phyloP scores from a whole-genome alignment of 2,329 filamentous ascomycete genomes.

The Leptographium flavum region DNA sequence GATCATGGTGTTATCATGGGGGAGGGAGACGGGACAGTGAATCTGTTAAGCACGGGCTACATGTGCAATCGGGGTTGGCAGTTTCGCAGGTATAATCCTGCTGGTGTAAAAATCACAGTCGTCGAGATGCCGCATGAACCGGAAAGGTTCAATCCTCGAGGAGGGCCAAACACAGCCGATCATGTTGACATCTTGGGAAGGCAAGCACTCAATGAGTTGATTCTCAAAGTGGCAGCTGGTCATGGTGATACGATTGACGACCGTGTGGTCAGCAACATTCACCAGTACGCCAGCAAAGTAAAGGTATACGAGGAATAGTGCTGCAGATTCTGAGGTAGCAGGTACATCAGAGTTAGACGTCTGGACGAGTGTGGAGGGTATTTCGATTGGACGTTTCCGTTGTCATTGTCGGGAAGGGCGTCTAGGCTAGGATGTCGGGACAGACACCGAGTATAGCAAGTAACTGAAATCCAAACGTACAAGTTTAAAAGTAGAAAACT shows the following conservation, averaged over 20 bases:
- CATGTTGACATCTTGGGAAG: constrained; percentile 93
- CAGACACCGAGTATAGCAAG: background rate
- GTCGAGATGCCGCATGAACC: constrained; percentile 97
- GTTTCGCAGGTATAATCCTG: constrained; percentile 86
- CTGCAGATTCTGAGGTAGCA: too few relatives aligned
- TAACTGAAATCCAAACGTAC: too few relatives aligned
- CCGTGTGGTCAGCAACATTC: constrained; percentile 66
- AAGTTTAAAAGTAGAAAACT: too few relatives aligned
- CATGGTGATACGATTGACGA: constrained; percentile 67
- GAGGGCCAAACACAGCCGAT: constrained; percentile 60
- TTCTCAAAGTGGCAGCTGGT: constrained; percentile 75
- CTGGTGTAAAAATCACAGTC: constrained; percentile 64
- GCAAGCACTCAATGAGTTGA: constrained; percentile 77
- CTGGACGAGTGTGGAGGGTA: too few relatives aligned
- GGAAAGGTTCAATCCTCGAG: constrained; percentile 74
- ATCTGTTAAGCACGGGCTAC: constrained; percentile 79
- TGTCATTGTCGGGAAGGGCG: too few relatives aligned
- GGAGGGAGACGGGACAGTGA: constrained; percentile 92
- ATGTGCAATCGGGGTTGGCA: constrained; percentile 96
- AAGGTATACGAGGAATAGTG: constrained; percentile 57
- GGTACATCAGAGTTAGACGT: too few relatives aligned
- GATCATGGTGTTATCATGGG: constrained; percentile 93
- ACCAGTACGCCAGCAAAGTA: constrained; percentile 68
- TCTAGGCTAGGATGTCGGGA: too few relatives aligned
- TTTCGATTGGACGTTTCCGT: too few relatives aligned